Conservation (phyloP, 768 basidiomycete genomes). For the Suillus alpinus region DNA sequence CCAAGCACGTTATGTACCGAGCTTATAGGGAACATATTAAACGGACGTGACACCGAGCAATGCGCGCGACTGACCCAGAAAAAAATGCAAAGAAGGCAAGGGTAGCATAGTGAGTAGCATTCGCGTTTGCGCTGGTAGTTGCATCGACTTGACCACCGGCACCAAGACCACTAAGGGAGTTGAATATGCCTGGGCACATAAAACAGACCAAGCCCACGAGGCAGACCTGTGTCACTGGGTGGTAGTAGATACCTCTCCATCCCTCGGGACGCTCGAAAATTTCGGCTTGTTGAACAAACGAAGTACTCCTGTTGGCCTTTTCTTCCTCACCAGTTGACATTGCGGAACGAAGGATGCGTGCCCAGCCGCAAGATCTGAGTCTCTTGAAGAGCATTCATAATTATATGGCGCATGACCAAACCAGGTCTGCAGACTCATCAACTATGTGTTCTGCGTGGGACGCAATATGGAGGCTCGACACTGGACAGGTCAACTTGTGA, state of each 20-base stretch:
- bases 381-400: background rate
- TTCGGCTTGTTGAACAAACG: slow-evolving; percentile 14
- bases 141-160: slow-evolving; percentile 68
- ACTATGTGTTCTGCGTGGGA: background rate
- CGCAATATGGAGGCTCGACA: background rate
- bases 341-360: background rate
- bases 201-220: slow-evolving; percentile 62
- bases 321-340: background rate
- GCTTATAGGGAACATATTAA: slow-evolving; percentile 40
- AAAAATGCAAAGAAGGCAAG: slow-evolving; percentile 65
- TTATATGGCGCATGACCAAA: background rate
- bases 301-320: background rate
- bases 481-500: background rate
- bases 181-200: slow-evolving; percentile 56
- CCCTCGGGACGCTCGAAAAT: slow-evolving; percentile 43
- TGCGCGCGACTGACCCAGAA: slow-evolving; percentile 49
- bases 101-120: slow-evolving; percentile 62
- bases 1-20: slow-evolving; percentile 81
- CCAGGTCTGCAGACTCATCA: background rate
- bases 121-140: slow-evolving; percentile 65
- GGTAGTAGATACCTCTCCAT: slow-evolving; percentile 50
- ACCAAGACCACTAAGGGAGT: slow-evolving; percentile 70
- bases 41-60: background rate
- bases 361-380: background rate
- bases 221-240: slow-evolving; percentile 48